Base-by-base conservation (phyloP, 2,329 filamentous ascomycete species). In the Helicocarpus griseus region DNA sequence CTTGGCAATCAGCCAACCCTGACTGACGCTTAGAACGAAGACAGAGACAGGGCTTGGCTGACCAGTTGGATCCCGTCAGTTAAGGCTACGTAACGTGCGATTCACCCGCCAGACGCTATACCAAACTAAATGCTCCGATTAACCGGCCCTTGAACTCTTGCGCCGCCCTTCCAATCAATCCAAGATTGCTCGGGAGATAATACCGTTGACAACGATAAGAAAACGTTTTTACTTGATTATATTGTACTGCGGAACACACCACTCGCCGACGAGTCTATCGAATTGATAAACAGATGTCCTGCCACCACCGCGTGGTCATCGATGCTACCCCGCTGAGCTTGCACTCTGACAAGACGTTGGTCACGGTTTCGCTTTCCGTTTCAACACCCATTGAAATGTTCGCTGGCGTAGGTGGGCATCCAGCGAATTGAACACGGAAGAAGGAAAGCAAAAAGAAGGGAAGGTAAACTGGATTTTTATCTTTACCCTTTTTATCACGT, bases 261-360 rank as follows among this genome's bases (percentile, higher is more conserved):
- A 29, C 14, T 21, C 48, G 28, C n/a, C n/a, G n/a, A n/a, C n/a
- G n/a, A n/a, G 28, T 44, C 48, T 8, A 44, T 22, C 22, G 17
- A 4, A n/a, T 26, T 24, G 26, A 45, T 31, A 13, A 29, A 17
- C 41, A 45, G 41, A 45, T 31, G 41, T 45, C 41, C 41, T 45
- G 5, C 26, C 26, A 6, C 14, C 4, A 17, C 41, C 9, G 41
- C 26, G 4, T 45, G 41, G 26, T 21, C 26, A 14, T 29, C 41
- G n/a, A 31, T 45, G 41, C 29, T 45, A 45, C 41, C 41, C 41
- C 41, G 41, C 41, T 45, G 41, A 45, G 41, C 13, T 11, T 45
- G 21, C 26, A 21, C 26, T n/a, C 24, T 2, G 5, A n/a, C n/a
- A n/a, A 45, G 17, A 31, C 26, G 26, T n/a, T 17, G 17, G 41